Evolutionary conservation across 441 rosid species (phyloP).

Genomic region (Omphalea diandra): DNA sequence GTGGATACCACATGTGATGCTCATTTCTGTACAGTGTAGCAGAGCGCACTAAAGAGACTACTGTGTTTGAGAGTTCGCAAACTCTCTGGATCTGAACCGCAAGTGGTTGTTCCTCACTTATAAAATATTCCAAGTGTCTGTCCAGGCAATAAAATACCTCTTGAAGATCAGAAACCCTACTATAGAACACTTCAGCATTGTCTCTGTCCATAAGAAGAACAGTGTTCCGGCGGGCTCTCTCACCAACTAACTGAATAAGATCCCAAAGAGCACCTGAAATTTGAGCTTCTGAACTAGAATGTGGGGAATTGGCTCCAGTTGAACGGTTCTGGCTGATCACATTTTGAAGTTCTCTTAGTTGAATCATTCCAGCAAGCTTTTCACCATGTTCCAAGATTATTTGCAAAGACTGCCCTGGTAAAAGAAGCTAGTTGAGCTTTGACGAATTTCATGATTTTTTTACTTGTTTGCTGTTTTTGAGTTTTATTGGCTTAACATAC

Average conservation of each 20-base stretch:
- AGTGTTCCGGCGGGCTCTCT: constrained; percentile 80
- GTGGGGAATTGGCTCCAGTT: constrained; percentile 38
- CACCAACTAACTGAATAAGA: constrained; percentile 93
- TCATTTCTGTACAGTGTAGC: constrained; percentile 70
- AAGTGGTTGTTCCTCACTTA: constrained; percentile 60
- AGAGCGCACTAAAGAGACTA: constrained; percentile 61
- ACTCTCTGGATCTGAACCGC: constrained; percentile 67
- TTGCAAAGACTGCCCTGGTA: constrained; percentile 79
- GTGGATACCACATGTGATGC: constrained; percentile 90
- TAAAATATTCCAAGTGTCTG: constrained; percentile 60
- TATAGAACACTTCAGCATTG: constrained; percentile 94
- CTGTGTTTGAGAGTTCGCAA: constrained; percentile 75
- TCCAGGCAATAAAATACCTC: constrained; percentile 81
- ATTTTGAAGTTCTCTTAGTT: constrained; percentile 83
- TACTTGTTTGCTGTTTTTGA: background rate
- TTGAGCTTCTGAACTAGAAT: constrained; percentile 51
- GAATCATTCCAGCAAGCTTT: constrained; percentile 89
- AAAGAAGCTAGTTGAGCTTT: constrained; percentile 11
- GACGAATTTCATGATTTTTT: constrained; percentile 1
- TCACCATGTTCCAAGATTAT: constrained; percentile 92
- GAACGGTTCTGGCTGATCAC: constrained; percentile 66
- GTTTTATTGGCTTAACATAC: background rate
- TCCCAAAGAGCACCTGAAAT: constrained; percentile 89
- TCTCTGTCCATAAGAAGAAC: constrained; percentile 98
- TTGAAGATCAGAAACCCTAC: constrained; percentile 95